Base-by-base conservation (phyloP, 305 asterid genomes). In the Fraxinus nigra region DNA sequence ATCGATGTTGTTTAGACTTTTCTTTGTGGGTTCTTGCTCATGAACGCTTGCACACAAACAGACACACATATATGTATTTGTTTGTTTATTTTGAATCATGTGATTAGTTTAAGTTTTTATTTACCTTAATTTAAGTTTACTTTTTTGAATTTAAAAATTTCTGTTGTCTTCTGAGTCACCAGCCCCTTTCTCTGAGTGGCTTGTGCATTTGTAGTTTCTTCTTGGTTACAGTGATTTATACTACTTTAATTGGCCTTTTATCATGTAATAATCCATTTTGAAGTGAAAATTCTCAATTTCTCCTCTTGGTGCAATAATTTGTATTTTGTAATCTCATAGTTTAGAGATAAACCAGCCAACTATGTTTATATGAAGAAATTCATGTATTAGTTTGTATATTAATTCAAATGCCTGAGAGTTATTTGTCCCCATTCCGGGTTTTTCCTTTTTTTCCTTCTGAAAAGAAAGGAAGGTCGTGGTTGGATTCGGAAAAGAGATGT, bases 11-110 rank as follows among this genome's bases (percentile, higher is more conserved):
- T 43, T 75, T 77, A 34, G 80, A 30, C 73, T 76, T 76, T 48
- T 76, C 22, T 76, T 77, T 18, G 46, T 33, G 78, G 61, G 72
- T 78, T 83, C 32, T 83, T 78, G 76, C 48, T 79, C 73, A 51
- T 82, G 69, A 48, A 40, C 78, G 67, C 40, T 61, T 7, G 65
- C 69, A 77, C 22, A 65, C 70, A 24, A 63, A 51, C 48, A 78
- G 72, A 28, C 67, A 38, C 20, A 10, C 20, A 67, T 26, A 61
- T 61, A 30, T 67, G 20, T 67, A 37, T 33, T 81, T 61, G 67
- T 22, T 84, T 63, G 79, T 65, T 76, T 72, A 34, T 43, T 48
- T 63, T 32, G 75, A 26, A 59, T 34, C 20, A 80, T 59, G 24
- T 59, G 82, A 28, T 65, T 72, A 72, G 76, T 78, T 43, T 77